Conservation (phyloP, 1,284 basidiomycete genomes). For the Testicularia cyperi region DNA sequence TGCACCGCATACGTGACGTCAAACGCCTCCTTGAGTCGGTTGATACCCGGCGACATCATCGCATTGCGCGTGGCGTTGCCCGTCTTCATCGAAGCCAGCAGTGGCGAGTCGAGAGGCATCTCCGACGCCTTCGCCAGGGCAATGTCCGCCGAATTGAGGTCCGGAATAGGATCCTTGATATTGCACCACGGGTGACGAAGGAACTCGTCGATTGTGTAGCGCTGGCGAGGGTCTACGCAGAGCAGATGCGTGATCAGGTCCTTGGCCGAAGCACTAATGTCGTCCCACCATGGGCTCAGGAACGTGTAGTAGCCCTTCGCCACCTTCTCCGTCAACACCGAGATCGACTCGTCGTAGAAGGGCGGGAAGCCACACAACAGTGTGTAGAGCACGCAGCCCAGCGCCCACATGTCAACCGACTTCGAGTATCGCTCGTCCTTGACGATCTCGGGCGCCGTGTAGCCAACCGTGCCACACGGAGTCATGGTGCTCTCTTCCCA, state of each 20-base stretch:
- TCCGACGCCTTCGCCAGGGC: slow-evolving; percentile 56
- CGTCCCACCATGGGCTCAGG: slow-evolving; percentile 99
- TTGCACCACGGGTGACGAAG: slow-evolving; percentile 94
- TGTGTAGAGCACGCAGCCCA: slow-evolving; percentile 97
- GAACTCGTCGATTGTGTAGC: slow-evolving; percentile 98
- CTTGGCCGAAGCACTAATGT: slow-evolving; percentile 86
- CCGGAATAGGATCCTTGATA: slow-evolving; percentile 56
- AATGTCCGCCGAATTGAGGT: slow-evolving; percentile 56
- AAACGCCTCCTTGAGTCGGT: slow-evolving; percentile 88
- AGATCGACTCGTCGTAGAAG: slow-evolving; percentile 99
- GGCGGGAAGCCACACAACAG: slow-evolving; percentile 96
- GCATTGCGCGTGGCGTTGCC: slow-evolving; percentile 62
- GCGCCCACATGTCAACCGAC: slow-evolving; percentile 99
- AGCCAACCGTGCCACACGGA: slow-evolving; percentile 97
- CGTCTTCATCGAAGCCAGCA: slow-evolving; percentile 73
- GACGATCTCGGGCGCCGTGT: slow-evolving; percentile 98
- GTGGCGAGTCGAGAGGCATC: slow-evolving; percentile 82
- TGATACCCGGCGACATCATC: slow-evolving; percentile 83
- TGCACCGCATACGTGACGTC: slow-evolving; percentile 99
- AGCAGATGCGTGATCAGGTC: slow-evolving; percentile 92
- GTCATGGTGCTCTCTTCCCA: slow-evolving; percentile 99
- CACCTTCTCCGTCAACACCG: slow-evolving; percentile 96
- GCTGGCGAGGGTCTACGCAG: slow-evolving; percentile 90
- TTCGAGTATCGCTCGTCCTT: slow-evolving; percentile 99
- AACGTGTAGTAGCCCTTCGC: slow-evolving; percentile 97